Evolutionary conservation across 768 basidiomycete species (phyloP), one percentile per base, ranked within the genome.

Genomic region (Tylopilus vinaceipallidus): DNA sequence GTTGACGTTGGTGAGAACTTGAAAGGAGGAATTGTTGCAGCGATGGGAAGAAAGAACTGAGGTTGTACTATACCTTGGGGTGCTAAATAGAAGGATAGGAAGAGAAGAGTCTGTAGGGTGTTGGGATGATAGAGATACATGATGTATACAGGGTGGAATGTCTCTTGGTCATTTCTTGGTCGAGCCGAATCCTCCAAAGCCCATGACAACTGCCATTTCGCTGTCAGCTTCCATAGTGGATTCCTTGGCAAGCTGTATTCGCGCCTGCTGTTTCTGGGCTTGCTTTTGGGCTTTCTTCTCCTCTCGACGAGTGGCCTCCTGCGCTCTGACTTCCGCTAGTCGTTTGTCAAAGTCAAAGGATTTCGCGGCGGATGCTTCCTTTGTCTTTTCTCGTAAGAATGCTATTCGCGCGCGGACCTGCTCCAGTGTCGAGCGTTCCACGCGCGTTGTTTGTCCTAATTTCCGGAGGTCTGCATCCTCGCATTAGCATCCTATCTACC

Each of bases 261-360:
- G 83, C 20, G 82, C 74, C 59, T 82, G 81, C 60, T 90, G 84
- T 61, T 84, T 88, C 64, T 82, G 82, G 11, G 83, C 88, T 62
- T 88, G 88, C 68, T 86, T 89, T 54, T 84, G 80, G 9, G 84
- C 79, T 59, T 90, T 94, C 70, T 85, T 86, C 67, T 85, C 78
- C 27, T 82, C 81, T 12, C 89, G 81, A 22, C 79, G 69, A 0
- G 79, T 74, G 10, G 75, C 72, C 66, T 95, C 91, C 57, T 81
- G 84, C 24, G 79, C 82, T 56, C 82, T 83, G 43, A 98, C 82
- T 58, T 93, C 89, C 27, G 83, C 82, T 12, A 98, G 71, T 23
- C 97, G 88, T 62, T 88, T 74, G 61, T 94, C 87, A 71, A 99
- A 99, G 71, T 99, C 95, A 62, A 82, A 99, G n/a, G 85, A 81